Evolutionary conservation across 2,329 filamentous ascomycete species (phyloP), one percentile per base, ranked within the genome.

Genomic region (Blumeria graminis): DNA sequence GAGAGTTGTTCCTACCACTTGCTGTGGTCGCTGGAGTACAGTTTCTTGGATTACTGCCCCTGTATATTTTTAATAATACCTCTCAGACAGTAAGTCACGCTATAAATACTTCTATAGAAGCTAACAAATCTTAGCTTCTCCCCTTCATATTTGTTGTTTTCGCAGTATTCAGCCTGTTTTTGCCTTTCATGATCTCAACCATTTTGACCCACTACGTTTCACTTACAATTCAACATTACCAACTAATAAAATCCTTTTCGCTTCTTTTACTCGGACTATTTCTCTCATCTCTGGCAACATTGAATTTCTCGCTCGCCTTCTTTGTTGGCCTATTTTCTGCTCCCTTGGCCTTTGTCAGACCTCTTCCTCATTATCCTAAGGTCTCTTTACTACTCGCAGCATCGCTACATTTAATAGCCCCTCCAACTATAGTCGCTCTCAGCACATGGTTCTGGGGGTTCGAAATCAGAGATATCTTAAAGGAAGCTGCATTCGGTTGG

Each of bases 251-350:
- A 67, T 92, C 84, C 57, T 88, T 96, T 71, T 94, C 88, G 6
- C 78, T 96, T n/a, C 79, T 98, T 11, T 74, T 94, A 9, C 77
- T 96, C 0, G 92, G 92, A 63, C 86, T 95, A 72, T 89, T 87
- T 63, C 80, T 98, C 61, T 89, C 89, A 11, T 84, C 89, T 0
- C 82, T 98, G 11, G 90, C 92, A 1, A 98, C 90, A 0, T 77
- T 98, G 55, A 98, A 98, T 70, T 98, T 98, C 73, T 88, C 84
- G 3, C 80, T 95, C 13, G 82, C 87, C 52, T 82, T 96, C 66
- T 73, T 94, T 39, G 74, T 95, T 55, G 92, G 92, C 39, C 71
- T 96, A 1, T 71, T 90, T 50, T 80, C 86, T 46, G 72, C 78
- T 3, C 90, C 90, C 0, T 72, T 96, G 13, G 82, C 80, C n/a